These are phyloP conservation scores for Schizonepeta tenuifolia DNA, from an alignment of 257 asterid genomes.

Conservation along the genomic window DNA sequence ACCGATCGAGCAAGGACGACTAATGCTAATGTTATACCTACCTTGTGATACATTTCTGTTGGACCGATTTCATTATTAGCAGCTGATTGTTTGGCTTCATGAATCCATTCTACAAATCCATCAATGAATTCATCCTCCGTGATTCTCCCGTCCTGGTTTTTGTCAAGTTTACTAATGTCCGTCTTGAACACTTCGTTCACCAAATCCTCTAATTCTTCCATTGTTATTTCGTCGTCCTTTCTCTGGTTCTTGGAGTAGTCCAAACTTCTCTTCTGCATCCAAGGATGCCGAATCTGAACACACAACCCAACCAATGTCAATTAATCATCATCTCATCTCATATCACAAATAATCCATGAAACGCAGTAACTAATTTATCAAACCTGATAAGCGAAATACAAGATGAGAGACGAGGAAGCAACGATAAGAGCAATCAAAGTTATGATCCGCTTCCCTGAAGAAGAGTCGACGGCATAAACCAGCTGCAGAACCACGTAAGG, in stretches of 20 bases:
- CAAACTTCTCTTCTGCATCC: slow-evolving; percentile 66
- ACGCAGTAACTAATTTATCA: not conserved
- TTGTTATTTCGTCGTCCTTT: slow-evolving; percentile 41
- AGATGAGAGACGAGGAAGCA: slow-evolving; percentile 36
- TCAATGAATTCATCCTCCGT: slow-evolving; percentile 44
- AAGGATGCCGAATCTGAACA: slow-evolving; percentile 54
- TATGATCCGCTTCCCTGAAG: slow-evolving; percentile 35
- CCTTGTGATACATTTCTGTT: slow-evolving; percentile 37
- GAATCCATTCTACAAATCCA: slow-evolving; percentile 54
- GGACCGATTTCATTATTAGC: slow-evolving; percentile 26
- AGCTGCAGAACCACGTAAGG: slow-evolving; percentile 54
- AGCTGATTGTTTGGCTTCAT: slow-evolving; percentile 36
- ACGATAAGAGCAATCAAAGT: slow-evolving; percentile 46
- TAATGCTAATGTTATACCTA: slow-evolving; percentile 24
- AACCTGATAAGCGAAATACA: slow-evolving; percentile 56
- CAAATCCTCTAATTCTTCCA: slow-evolving; percentile 44
- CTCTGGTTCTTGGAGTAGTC: slow-evolving; percentile 50
- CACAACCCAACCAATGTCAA: not conserved
- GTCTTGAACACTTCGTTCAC: slow-evolving; percentile 39
- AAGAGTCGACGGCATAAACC: slow-evolving; percentile 28
- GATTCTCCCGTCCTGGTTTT: slow-evolving; percentile 33
- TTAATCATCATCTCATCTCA: not conserved
- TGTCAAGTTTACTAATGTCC: slow-evolving; percentile 41
- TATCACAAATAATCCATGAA: not conserved
- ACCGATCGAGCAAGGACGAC: no score